Evolutionary conservation across 2,329 filamentous ascomycete species (phyloP).

Genomic region (Hymenoscyphus scutula): DNA sequence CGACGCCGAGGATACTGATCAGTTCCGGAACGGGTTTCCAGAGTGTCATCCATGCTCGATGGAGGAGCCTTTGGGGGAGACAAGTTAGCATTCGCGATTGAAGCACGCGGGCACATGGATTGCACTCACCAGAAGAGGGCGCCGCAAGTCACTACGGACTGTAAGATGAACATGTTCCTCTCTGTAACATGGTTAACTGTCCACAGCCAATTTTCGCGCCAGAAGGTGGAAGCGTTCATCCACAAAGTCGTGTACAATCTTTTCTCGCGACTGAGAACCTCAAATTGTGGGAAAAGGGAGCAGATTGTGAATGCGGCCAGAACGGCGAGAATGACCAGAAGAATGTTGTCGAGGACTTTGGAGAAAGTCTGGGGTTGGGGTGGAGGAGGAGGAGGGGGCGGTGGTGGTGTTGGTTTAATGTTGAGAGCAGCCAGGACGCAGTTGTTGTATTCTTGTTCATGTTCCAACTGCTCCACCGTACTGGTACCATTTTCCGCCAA

Average conservation of each 20-base stretch:
- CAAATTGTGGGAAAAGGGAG: not conserved
- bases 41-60: constrained; percentile 83
- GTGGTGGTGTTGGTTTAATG: not conserved
- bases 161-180: constrained; percentile 35
- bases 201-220: constrained; percentile 34
- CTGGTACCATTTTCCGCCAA: not conserved
- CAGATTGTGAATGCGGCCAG: not conserved
- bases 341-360: not conserved
- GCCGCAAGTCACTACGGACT: constrained; percentile 35
- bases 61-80: constrained; percentile 62
- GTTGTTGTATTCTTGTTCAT: not conserved
- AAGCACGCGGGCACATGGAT: constrained; percentile 8
- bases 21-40: constrained; percentile 89
- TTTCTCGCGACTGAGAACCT: not conserved
- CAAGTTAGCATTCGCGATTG: constrained; percentile 19
- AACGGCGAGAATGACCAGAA: not conserved
- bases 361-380: not conserved
- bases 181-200: constrained; percentile 36
- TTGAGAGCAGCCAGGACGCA: not conserved
- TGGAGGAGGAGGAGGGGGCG: not conserved
- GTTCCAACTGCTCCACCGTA: not conserved
- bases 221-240: constrained; percentile 38
- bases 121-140: constrained; percentile 35
- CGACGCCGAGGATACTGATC: constrained; percentile 86
- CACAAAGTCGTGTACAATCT: constrained; percentile 18